These are phyloP conservation scores for Arthrobotrys megalospora DNA, from an alignment of 2,329 filamentous ascomycete genomes.

Conservation along the genomic window DNA sequence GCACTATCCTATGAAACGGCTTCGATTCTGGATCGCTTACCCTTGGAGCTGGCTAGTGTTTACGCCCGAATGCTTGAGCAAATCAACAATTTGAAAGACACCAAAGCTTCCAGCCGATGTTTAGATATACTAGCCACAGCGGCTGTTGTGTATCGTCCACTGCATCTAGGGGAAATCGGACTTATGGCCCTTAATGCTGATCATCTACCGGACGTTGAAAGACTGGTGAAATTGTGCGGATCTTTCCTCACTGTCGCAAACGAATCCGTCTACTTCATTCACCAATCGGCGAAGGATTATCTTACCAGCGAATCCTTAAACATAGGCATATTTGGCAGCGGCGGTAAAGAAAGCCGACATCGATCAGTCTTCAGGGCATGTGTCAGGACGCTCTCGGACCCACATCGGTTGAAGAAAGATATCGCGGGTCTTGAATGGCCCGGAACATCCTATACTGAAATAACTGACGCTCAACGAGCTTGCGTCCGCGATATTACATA, in stretches of 20 bases:
- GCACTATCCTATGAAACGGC: slow-evolving; percentile 55
- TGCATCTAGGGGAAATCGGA: background rate
- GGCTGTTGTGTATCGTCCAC: slow-evolving; percentile 26
- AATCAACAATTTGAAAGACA: slow-evolving; percentile 65
- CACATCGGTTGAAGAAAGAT: background rate
- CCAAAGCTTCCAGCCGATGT: slow-evolving; percentile 63
- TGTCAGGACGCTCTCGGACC: background rate
- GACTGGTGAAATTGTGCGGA: slow-evolving; percentile 67
- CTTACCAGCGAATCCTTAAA: slow-evolving; percentile 65
- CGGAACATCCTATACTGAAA: background rate
- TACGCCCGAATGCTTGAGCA: slow-evolving; percentile 68
- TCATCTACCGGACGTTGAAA: slow-evolving; percentile 57
- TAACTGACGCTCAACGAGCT: background rate
- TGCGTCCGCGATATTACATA: background rate
- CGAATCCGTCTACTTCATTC: slow-evolving; percentile 66
- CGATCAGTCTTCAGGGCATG: background rate
- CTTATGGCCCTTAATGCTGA: slow-evolving; percentile 7
- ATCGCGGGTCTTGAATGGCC: background rate
- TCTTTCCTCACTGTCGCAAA: slow-evolving; percentile 68
- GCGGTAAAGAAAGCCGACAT: slow-evolving; percentile 56
- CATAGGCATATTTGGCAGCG: slow-evolving; percentile 16
- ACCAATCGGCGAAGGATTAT: slow-evolving; percentile 64
- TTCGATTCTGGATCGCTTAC: slow-evolving; percentile 65
- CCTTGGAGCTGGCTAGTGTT: slow-evolving; percentile 66
- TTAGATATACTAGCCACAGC: slow-evolving; percentile 66